phyloP scores from a whole-genome alignment of 306 rosid genomes.

The Cyamopsis tetragonoloba region DNA sequence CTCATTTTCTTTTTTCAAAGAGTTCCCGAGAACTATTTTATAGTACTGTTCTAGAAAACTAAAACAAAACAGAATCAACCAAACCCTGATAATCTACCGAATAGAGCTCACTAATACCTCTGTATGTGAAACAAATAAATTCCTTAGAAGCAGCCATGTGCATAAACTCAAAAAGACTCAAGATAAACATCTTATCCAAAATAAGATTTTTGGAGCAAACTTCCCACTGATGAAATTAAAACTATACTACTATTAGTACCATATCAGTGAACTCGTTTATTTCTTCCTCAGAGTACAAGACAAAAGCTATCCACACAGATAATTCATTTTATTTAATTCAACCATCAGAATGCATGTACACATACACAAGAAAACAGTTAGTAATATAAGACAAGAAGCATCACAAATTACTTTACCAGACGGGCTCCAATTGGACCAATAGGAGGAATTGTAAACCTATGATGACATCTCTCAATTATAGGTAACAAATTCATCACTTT shows the following conservation, averaged over 20 bases:
- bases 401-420: slow-evolving; percentile 43
- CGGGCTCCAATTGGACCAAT: slow-evolving; percentile 94
- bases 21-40: too few species aligned
- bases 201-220: neutral
- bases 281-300: neutral
- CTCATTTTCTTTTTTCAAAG: too few species aligned
- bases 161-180: neutral
- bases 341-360: neutral
- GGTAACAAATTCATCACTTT: slow-evolving; percentile 58
- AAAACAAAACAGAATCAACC: too few species aligned
- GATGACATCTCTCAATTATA: slow-evolving; percentile 52
- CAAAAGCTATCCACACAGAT: neutral
- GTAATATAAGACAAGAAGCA: slow-evolving; percentile 8
- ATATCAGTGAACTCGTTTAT: neutral
- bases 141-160: neutral
- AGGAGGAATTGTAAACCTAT: slow-evolving; percentile 66
- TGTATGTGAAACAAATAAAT: neutral
- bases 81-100: neutral
- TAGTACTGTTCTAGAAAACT: too few species aligned
- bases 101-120: neutral
- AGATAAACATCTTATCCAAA: slow-evolving; percentile 8
- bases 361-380: neutral
- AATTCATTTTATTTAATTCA: neutral
- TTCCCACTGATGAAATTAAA: neutral
- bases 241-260: neutral